Evolutionary conservation across 106 monocot species (phyloP).

Genomic region (Iris macrosiphon): DNA sequence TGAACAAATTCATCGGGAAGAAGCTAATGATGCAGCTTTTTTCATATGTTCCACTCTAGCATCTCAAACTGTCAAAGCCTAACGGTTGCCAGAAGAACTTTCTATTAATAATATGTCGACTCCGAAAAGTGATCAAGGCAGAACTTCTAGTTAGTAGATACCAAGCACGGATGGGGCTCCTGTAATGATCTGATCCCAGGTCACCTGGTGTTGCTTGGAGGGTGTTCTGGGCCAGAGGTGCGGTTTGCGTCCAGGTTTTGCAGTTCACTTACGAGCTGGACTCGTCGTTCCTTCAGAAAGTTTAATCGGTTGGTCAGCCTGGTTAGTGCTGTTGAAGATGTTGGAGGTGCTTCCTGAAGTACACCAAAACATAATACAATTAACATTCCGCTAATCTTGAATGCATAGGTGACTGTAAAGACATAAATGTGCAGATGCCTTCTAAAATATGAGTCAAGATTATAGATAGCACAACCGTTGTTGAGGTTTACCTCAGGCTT

Average conservation of each 20-base stretch:
- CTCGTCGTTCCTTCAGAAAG: conserved; percentile 75
- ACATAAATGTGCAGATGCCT: neutral
- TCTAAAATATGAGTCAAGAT: neutral
- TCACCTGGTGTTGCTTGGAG: conserved; percentile 31
- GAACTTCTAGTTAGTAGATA: too few species aligned
- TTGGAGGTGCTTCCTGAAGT: conserved; percentile 19
- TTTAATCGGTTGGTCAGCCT: conserved; percentile 75
- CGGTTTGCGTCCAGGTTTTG: conserved; percentile 22
- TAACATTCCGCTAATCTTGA: neutral
- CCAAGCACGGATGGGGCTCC: too few species aligned
- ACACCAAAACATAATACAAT: neutral
- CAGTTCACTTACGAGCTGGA: conserved; percentile 62
- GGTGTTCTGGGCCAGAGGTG: conserved; percentile 4
- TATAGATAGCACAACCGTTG: neutral
- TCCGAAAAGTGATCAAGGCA: too few species aligned
- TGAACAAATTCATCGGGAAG: too few species aligned
- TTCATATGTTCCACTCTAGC: too few species aligned
- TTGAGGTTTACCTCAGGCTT: conserved; percentile 31
- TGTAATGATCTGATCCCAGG: neutral
- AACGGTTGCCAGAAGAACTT: too few species aligned
- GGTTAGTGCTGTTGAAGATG: conserved; percentile 32
- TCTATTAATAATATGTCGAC: too few species aligned
- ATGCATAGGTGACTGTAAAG: neutral
- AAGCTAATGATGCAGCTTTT: too few species aligned
- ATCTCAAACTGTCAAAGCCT: too few species aligned